Percentiles rank a stretch among this genome's conserved stretches.
These are phyloP conservation scores for Retiboletus flavoniger DNA, from an alignment of 1,284 basidiomycete species.

Conservation along the genomic window DNA sequence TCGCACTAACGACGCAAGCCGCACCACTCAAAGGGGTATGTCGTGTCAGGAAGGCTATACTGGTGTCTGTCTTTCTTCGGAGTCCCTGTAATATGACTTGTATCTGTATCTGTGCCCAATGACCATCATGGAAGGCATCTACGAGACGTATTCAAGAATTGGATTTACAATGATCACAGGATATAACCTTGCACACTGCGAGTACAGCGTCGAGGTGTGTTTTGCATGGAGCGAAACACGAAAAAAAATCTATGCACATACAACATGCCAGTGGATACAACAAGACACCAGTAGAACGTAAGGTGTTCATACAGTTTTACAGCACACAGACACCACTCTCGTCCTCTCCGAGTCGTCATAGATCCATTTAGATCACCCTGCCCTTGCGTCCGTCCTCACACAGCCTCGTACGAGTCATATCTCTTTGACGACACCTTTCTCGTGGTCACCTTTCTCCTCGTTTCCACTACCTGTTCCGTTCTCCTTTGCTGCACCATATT, in stretches of 20 bases:
- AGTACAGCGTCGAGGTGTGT: not conserved
- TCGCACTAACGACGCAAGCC: too few relatives aligned
- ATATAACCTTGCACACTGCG: not conserved
- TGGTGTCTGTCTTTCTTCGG: too few relatives aligned
- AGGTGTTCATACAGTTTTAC: not conserved
- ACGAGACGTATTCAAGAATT: not conserved
- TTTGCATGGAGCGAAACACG: not conserved
- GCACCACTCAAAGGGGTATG: not conserved
- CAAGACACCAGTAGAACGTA: not conserved
- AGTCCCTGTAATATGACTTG: too few relatives aligned
- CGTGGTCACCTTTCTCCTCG: conserved; percentile 41
- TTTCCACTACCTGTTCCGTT: conserved; percentile 60
- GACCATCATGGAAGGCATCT: not conserved
- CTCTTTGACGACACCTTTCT: conserved; percentile 59
- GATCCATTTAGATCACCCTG: not conserved
- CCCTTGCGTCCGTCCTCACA: conserved; percentile 30
- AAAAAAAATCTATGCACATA: conserved; percentile 2
- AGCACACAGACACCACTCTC: not conserved
- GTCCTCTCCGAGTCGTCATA: not conserved
- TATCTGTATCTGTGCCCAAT: not conserved
- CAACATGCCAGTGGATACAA: not conserved
- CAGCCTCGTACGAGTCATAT: conserved; percentile 65
- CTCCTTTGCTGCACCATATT: conserved; percentile 37
- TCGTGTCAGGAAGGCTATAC: not conserved
- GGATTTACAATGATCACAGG: not conserved